These are phyloP conservation scores for Wickerhamiella australiensis DNA, from an alignment of 805 yeast species.

Conservation along the genomic window DNA sequence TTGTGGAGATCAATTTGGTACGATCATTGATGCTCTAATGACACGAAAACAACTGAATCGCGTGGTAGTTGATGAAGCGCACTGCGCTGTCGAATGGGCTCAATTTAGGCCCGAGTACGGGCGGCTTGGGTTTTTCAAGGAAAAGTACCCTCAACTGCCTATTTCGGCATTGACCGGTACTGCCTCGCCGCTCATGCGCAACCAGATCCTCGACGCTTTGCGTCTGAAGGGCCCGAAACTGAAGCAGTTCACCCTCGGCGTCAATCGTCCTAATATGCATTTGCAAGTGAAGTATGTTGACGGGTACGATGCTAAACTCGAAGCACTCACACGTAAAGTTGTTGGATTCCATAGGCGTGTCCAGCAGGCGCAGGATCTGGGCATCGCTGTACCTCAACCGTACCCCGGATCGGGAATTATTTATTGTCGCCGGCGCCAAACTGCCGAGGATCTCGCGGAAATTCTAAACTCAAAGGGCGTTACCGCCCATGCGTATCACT, in stretches of 20 bases:
- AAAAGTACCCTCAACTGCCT: constrained; percentile 64
- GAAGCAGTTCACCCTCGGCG: constrained; percentile 64
- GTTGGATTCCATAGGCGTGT: constrained; percentile 18
- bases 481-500: constrained; percentile 70
- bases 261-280: constrained; percentile 73
- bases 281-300: constrained; percentile 64
- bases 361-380: constrained; percentile 6
- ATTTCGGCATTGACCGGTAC: constrained; percentile 95
- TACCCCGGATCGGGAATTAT: constrained; percentile 53
- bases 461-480: constrained; percentile 49
- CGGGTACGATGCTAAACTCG: constrained; percentile 17
- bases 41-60: constrained; percentile 55
- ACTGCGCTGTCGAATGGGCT: constrained; percentile 97
- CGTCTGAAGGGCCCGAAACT: constrained; percentile 37
- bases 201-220: constrained; percentile 60
- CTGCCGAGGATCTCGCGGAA: constrained; percentile 71
- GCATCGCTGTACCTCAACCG: neutral
- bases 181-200: constrained; percentile 42
- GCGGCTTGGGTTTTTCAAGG: constrained; percentile 58
- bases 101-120: constrained; percentile 95
- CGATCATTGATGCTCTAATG: constrained; percentile 46
- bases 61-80: constrained; percentile 92
- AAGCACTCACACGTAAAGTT: constrained; percentile 20
- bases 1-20: constrained; percentile 48
- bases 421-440: constrained; percentile 79